Percentiles rank a stretch among this genome's conserved stretches.
These are phyloP conservation scores for Backusella liffmaniae DNA, from an alignment of 192 early-diverging fungal species.

Conservation along the genomic window DNA sequence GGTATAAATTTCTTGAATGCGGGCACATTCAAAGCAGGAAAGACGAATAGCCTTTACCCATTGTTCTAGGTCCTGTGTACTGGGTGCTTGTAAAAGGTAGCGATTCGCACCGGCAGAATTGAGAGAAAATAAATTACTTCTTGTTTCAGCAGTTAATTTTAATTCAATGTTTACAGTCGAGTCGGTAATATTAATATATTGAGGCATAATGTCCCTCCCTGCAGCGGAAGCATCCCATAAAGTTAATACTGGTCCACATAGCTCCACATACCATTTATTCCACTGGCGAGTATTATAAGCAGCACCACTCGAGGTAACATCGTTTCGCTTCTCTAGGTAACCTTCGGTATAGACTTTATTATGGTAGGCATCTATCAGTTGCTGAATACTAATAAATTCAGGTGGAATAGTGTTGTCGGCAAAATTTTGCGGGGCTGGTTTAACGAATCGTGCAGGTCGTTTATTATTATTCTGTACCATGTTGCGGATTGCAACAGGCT, in stretches of 20 bases:
- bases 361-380: conserved; percentile 61
- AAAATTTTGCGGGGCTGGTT: conserved; percentile 22
- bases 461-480: neutral
- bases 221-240: conserved; percentile 50
- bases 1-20: conserved; percentile 77
- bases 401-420: conserved; percentile 18
- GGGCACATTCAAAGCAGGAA: conserved; percentile 71
- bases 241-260: conserved; percentile 65
- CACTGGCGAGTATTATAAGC: conserved; percentile 55
- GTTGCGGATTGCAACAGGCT: neutral
- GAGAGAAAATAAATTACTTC: conserved; percentile 55
- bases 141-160: conserved; percentile 46
- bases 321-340: conserved; percentile 71
- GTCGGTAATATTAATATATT: conserved; percentile 79
- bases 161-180: conserved; percentile 60
- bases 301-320: conserved; percentile 53
- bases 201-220: conserved; percentile 51
- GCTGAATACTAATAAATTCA: conserved; percentile 42
- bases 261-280: conserved; percentile 75
- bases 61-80: conserved; percentile 43
- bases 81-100: conserved; percentile 57
- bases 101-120: conserved; percentile 72
- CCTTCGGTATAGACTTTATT: conserved; percentile 68
- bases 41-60: conserved; percentile 74
- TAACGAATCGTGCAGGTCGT: conserved; percentile 33